These are phyloP conservation scores for Alternaria sp. DNA, from an alignment of 2,329 filamentous ascomycete species.

Conservation along the genomic window DNA sequence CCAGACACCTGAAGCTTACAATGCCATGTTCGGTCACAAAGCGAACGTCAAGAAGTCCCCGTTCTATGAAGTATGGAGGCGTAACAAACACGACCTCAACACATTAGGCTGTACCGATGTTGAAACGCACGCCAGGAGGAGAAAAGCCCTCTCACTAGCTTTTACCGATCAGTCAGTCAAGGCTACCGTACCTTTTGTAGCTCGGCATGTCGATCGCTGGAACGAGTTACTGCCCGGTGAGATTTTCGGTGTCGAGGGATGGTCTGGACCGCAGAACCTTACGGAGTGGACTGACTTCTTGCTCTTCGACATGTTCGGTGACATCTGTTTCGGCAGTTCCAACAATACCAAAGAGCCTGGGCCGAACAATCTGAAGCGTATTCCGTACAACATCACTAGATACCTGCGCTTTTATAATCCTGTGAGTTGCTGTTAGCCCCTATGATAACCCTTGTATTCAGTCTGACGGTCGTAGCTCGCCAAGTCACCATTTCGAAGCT, in stretches of 20 bases:
- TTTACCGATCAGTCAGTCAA: constrained; percentile 27
- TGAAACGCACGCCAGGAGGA: constrained; percentile 20
- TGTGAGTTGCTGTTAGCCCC: not conserved
- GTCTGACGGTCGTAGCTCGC: constrained; percentile 8
- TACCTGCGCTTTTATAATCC: constrained; percentile 18
- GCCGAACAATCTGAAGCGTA: constrained; percentile 20
- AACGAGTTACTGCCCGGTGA: constrained; percentile 11
- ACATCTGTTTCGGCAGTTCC: constrained; percentile 37
- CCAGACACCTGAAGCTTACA: constrained; percentile 65
- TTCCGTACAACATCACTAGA: constrained; percentile 15
- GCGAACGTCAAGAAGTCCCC: constrained; percentile 18
- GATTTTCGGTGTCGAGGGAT: constrained; percentile 7
- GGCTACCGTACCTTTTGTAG: constrained; percentile 18
- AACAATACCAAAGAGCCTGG: constrained; percentile 37
- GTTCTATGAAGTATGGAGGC: constrained; percentile 24
- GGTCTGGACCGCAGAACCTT: constrained; percentile 19
- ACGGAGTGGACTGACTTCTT: constrained; percentile 39
- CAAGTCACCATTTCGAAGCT: constrained; percentile 14
- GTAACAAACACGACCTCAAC: constrained; percentile 20
- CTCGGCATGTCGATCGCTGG: constrained; percentile 25
- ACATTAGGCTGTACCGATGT: constrained; percentile 16
- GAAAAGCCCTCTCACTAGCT: constrained; percentile 21
- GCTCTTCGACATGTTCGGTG: constrained; percentile 52
- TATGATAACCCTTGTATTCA: not conserved
- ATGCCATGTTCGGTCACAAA: constrained; percentile 50